Evolutionary conservation across 208 protist genomes (phyloP).

Genomic region (Trypanosoma avium): DNA sequence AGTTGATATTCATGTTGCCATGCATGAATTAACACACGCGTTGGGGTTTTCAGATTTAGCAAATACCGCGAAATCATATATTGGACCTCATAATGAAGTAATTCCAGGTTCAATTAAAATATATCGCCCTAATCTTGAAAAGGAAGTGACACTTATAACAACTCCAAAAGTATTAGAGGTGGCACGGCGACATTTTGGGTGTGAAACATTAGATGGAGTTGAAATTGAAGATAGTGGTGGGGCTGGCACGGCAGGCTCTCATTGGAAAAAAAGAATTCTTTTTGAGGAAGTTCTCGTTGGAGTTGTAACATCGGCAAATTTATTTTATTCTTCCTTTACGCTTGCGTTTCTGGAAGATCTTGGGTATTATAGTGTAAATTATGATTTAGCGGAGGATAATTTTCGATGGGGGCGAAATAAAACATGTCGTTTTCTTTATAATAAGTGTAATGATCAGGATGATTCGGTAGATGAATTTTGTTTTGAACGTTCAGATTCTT

Average conservation of each 20-base stretch:
- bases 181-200: slow-evolving; percentile 51
- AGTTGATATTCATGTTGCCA: slow-evolving; percentile 22
- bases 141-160: slow-evolving; percentile 33
- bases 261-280: slow-evolving; percentile 71
- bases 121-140: slow-evolving; percentile 26
- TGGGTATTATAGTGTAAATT: slow-evolving; percentile 56
- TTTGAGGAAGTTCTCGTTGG: slow-evolving; percentile 52
- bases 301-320: slow-evolving; percentile 27
- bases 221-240: slow-evolving; percentile 56
- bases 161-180: slow-evolving; percentile 43
- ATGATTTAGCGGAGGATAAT: slow-evolving; percentile 42
- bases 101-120: slow-evolving; percentile 25
- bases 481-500: slow-evolving; percentile 20
- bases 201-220: slow-evolving; percentile 47
- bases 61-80: slow-evolving; percentile 15
- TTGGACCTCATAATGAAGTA: slow-evolving; percentile 11
- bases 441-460: slow-evolving; percentile 41
- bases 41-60: slow-evolving; percentile 46
- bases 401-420: slow-evolving; percentile 37
- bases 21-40: slow-evolving; percentile 66
- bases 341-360: slow-evolving; percentile 57
- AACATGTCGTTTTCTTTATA: slow-evolving; percentile 48
- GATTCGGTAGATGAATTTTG: slow-evolving; percentile 45
- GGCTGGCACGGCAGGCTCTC: slow-evolving; percentile 45
- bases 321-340: slow-evolving; percentile 55